Evolutionary conservation across 1,284 basidiomycete species (phyloP), one percentile per base, ranked within the genome.

Genomic region (Ganoderma sp.): DNA sequence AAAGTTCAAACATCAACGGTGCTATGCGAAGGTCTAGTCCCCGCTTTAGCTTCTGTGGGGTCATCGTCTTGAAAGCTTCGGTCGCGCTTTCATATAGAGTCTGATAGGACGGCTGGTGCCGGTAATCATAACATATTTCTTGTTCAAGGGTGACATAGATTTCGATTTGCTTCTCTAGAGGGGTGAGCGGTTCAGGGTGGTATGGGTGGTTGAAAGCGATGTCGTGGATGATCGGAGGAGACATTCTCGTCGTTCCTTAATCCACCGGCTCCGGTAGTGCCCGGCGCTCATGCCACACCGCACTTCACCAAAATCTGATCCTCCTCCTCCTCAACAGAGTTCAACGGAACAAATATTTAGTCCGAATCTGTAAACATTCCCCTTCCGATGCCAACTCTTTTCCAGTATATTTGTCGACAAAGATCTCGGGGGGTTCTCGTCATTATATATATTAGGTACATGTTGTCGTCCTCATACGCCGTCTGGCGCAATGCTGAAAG

Each of bases 51-150:
- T 50, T 28, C 32, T 62, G 32, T 6, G 45, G 25, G 2, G 42
- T 62, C 14, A 62, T 15, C n/a, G 28, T 37, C 32, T 62, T 25
- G 15, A 50, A 45, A n/a, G 19, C 7, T 15, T 62, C n/a, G 32
- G 9, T 32, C 3, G 61, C 61, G 37, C 50, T 9, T 10, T 34
- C 61, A 28, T 62, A 34, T 2, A 62, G 15, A 28, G 39, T 17
- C 14, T 50, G 22, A 32, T 19, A 62, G 17, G 43, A 37, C 12
- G 61, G 56, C 19, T 50, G 43, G 61, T 34, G 10, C 2, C 61
- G 42, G 45, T 62, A 37, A n/a, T 62, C 61, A 15, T 62, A 62
- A 42, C 42, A 62, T 8, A 37, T 50, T 34, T 62, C 61, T 37
- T 62, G 43, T 50, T 48, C n/a, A n/a, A 62, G 61, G 14, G 17